Evolutionary conservation across 2,329 filamentous ascomycete species (phyloP).

Genomic region (Fusarium sacchari): DNA sequence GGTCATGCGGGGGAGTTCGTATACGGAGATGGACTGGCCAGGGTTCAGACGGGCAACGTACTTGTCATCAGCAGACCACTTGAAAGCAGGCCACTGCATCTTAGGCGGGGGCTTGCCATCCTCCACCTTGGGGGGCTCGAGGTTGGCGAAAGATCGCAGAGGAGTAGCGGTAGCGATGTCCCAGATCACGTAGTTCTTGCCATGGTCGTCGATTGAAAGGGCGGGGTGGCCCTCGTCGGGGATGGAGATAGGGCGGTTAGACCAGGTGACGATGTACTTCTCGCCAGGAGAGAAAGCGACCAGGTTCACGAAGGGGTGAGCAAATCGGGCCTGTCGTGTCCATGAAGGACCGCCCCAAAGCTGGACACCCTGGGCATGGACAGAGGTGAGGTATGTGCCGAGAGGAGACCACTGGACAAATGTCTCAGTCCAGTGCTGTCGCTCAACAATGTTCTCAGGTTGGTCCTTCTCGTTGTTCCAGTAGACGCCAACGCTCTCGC

Average conservation of each 20-base stretch:
- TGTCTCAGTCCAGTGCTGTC: conserved; percentile 96
- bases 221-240: conserved; percentile 86
- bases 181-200: conserved; percentile 99
- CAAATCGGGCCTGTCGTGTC: conserved; percentile 90
- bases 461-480: conserved; percentile 98
- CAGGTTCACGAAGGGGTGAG: conserved; percentile 94
- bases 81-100: conserved; percentile 98
- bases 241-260: conserved; percentile 89
- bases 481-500: conserved; percentile 91
- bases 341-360: conserved; percentile 94
- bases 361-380: conserved; percentile 96
- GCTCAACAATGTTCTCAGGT: conserved; percentile 89
- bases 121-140: conserved; percentile 74
- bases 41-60: conserved; percentile 94
- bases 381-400: conserved; percentile 92
- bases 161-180: conserved; percentile 90
- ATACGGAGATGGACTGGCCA: conserved; percentile 88
- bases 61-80: conserved; percentile 98
- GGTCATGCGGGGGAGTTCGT: conserved; percentile 89
- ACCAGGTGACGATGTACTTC: conserved; percentile 96
- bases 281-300: conserved; percentile 95
- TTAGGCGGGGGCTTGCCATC: conserved; percentile 79
- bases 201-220: conserved; percentile 91
- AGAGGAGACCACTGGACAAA: conserved; percentile 98
- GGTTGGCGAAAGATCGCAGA: conserved; percentile 90